These are phyloP conservation scores for Pseudoscleropodium purum DNA, from an alignment of 225 moss, liverwort and hornwort species.

Conservation along the genomic window DNA sequence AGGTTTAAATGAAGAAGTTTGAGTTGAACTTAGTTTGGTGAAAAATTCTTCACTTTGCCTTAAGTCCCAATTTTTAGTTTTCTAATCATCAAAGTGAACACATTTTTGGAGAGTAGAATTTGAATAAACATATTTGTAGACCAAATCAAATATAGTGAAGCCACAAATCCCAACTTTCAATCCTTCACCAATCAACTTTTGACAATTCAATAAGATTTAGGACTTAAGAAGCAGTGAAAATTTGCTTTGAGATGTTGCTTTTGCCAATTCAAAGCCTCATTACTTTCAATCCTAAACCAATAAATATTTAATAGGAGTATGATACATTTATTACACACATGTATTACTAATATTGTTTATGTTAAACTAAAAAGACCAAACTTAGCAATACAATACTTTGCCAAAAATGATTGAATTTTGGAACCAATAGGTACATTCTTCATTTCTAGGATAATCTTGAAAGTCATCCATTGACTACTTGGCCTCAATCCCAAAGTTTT, in stretches of 20 bases:
- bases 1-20: neutral
- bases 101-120: neutral
- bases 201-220: neutral
- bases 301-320: neutral
- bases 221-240: neutral
- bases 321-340: neutral
- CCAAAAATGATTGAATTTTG: neutral
- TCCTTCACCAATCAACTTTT: neutral
- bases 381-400: neutral
- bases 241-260: rapidly evolving
- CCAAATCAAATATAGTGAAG: neutral
- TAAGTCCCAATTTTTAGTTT: neutral
- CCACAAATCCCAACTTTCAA: rapidly evolving
- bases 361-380: neutral
- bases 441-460: neutral
- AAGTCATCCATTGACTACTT: neutral
- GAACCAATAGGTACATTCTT: neutral
- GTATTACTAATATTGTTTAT: neutral
- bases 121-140: neutral
- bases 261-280: neutral
- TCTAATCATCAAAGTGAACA: neutral
- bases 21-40: neutral
- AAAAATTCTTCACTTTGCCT: neutral
- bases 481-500: too few relatives aligned
- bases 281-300: neutral